Evolutionary conservation across 768 basidiomycete species (phyloP).

Genomic region (Lactarius sanguifluus): DNA sequence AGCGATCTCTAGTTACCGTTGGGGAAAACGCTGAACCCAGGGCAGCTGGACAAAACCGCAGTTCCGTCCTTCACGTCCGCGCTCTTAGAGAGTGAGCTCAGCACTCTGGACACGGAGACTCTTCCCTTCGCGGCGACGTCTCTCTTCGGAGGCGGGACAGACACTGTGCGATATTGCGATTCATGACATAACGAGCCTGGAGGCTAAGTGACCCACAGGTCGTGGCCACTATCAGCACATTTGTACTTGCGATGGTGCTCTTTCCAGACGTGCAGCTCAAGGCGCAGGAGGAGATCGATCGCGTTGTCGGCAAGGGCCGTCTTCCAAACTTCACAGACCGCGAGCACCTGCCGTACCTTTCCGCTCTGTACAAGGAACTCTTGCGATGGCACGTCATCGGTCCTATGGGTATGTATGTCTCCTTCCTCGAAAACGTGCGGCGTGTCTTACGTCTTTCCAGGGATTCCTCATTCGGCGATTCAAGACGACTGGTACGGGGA

Average conservation of each 20-base stretch:
- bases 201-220: conserved; percentile 12
- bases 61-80: conserved; percentile 12
- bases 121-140: conserved; percentile 13
- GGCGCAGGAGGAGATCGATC: conserved; percentile 33
- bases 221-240: conserved; percentile 23
- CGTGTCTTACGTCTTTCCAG: conserved; percentile 2
- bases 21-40: not conserved
- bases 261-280: conserved; percentile 31
- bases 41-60: conserved; percentile 5
- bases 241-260: conserved; percentile 29
- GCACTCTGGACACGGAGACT: conserved; percentile 2
- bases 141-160: conserved; percentile 24
- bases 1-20: not conserved
- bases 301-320: conserved; percentile 28
- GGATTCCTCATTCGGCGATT: conserved; percentile 15
- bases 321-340: conserved; percentile 29
- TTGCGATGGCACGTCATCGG: conserved; percentile 32
- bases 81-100: conserved; percentile 7
- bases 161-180: conserved; percentile 14
- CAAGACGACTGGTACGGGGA: conserved; percentile 29
- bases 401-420: conserved; percentile 23
- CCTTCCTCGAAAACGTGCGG: not conserved
- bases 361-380: conserved; percentile 32
- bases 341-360: conserved; percentile 31
- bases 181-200: not conserved